Conservation (phyloP, 371 early-diverging fungal genomes). For the Capillidium heterosporum region DNA sequence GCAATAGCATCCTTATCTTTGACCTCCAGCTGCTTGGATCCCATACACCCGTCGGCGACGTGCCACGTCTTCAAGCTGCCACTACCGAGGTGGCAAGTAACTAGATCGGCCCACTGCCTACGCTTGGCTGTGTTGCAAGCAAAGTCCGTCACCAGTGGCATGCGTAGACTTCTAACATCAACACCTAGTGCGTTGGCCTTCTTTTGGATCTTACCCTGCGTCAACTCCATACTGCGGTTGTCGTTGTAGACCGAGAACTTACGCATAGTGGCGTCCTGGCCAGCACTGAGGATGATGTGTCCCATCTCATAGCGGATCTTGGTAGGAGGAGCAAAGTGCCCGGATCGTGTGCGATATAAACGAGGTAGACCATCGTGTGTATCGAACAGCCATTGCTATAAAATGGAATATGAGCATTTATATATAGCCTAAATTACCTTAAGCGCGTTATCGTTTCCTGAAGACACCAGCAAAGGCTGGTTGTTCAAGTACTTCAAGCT, state of each 20-base stretch:
- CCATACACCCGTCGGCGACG: conserved; percentile 49
- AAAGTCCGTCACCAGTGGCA: conserved; percentile 54
- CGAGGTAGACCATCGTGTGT: conserved; percentile 57
- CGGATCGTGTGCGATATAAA: conserved; percentile 58
- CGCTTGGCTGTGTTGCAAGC: conserved; percentile 36
- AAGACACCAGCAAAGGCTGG: conserved; percentile 71
- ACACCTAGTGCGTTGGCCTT: conserved; percentile 37
- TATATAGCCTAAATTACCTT: conserved; percentile 24
- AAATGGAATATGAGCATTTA: background rate
- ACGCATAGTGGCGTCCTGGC: conserved; percentile 66
- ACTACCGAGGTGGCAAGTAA: conserved; percentile 67
- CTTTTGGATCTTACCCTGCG: conserved; percentile 48
- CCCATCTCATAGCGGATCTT: conserved; percentile 51
- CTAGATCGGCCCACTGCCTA: conserved; percentile 77
- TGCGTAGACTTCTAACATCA: conserved; percentile 39
- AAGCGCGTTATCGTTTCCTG: conserved; percentile 79
- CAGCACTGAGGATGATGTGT: conserved; percentile 64
- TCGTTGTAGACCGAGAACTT: conserved; percentile 69
- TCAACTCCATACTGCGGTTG: conserved; percentile 59
- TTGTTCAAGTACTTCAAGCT: conserved; percentile 57
- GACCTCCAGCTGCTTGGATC: conserved; percentile 38
- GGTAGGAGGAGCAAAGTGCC: conserved; percentile 75
- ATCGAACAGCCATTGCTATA: conserved; percentile 86
- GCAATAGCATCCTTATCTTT: conserved; percentile 34
- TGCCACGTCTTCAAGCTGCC: conserved; percentile 64